Evolutionary conservation across 1,284 basidiomycete species (phyloP), one percentile per base, ranked within the genome.

Genomic region (Vanrija pseudolonga): DNA sequence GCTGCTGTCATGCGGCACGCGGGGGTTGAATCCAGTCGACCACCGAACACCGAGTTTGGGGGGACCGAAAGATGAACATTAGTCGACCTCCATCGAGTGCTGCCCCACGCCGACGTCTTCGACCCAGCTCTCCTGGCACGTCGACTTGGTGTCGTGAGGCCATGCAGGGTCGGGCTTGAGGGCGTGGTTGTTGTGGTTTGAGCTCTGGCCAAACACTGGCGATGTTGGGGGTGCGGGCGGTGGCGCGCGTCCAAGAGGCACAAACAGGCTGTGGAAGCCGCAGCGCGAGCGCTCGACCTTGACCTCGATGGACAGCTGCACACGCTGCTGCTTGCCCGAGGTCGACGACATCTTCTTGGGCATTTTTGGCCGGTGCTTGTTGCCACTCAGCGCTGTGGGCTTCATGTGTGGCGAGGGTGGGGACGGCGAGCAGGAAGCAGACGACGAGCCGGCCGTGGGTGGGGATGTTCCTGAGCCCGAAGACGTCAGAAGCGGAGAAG

Each of bases 191-290:
- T 18, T 14, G 45, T 42, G 24, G 39, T 66, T 64, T 36, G 67
- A 63, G 41, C 49, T 50, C 39, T 59, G 52, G 4, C 53, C 56
- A 43, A 60, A 56, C n/a, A 54, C 51, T 9, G 72, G 72, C 19
- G 59, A 63, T 40, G 59, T 65, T 5, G 72, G 72, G 19, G 72
- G 72, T 6, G 68, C 68, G 2, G 64, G 64, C 6, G 72, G 72
- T 50, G 71, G 49, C 28, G 47, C 43, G 14, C 60, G 55, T 6
- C 63, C 66, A 12, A 71, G 59, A 7, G 71, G 71, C 6, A 74
- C 65, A 55, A 72, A 72, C 60, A 72, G 69, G 18, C 68, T 67
- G 38, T 72, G 68, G 60, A 72, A 73, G 3, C 72, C 68, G 44
- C 32, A 32, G 61, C 67, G 55, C 18, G 67, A 63, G 23, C 64